Evolutionary conservation across 2,329 filamentous ascomycete genomes (phyloP).

Genomic region (Aplosporella prunicola): DNA sequence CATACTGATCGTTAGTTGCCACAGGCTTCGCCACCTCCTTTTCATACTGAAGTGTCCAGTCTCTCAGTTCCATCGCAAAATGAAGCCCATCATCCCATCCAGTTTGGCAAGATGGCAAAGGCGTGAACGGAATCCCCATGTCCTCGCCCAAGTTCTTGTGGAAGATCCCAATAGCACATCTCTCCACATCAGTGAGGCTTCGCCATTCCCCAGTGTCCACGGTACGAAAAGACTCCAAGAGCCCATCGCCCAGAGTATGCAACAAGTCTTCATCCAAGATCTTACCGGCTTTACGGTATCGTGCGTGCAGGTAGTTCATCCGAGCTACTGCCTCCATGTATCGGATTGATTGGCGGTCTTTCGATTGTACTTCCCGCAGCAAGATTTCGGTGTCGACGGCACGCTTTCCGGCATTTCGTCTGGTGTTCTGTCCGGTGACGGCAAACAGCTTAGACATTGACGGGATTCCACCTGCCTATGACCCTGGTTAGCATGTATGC

Average conservation of each 20-base stretch:
- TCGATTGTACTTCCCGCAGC: constrained; percentile 17
- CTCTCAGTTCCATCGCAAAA: constrained; percentile 17
- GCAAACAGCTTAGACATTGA: constrained; percentile 18
- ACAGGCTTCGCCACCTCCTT: constrained; percentile 15
- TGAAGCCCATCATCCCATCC: constrained; percentile 21
- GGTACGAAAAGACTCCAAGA: constrained; percentile 15
- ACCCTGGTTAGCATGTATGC: neutral
- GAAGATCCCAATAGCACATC: constrained; percentile 20
- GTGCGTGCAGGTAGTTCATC: constrained; percentile 17
- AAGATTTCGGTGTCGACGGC: constrained; percentile 20
- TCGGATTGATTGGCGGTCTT: constrained; percentile 13
- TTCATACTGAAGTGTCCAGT: constrained; percentile 18
- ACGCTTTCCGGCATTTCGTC: constrained; percentile 16
- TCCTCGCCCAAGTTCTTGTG: constrained; percentile 21
- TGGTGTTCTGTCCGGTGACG: constrained; percentile 15
- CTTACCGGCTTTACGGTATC: constrained; percentile 17
- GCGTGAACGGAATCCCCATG: constrained; percentile 20
- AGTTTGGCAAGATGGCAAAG: constrained; percentile 16
- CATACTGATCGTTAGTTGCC: constrained; percentile 24
- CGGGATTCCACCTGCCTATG: constrained; percentile 16
- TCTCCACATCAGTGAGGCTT: constrained; percentile 18
- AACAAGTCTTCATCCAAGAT: constrained; percentile 16
- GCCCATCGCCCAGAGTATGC: constrained; percentile 14
- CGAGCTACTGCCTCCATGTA: constrained; percentile 16
- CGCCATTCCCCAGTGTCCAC: constrained; percentile 18